Evolutionary conservation across 305 asterid genomes (phyloP), one percentile per base, ranked within the genome.

Genomic region (Solanum aculeatissimum): DNA sequence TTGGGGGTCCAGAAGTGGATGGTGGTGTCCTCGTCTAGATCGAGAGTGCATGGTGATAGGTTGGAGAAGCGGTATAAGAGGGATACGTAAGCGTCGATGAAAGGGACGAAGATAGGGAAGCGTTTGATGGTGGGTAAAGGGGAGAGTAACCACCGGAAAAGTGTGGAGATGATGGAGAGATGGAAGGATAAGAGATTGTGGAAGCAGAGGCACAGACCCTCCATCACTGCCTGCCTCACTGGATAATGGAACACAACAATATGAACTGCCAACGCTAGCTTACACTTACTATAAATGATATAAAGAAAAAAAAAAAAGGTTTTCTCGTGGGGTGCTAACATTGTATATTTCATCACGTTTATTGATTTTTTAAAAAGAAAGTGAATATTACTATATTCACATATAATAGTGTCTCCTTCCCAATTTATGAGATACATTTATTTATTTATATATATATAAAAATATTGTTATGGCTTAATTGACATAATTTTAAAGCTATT

Each of bases 1-100:
- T 83, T 87, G 32, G 94, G 94, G 0, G 87, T 89, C 94, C 95
- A 90, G 89, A 94, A 90, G 57, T 92, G 92, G 88, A 94, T 81
- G 91, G 93, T 88, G 86, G 97, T 92, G 43, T 86, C 90, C 38
- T 91, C 91, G 86, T 94, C 95, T 53, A 92, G 70, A 84, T 89
- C 90, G 84, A 92, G 83, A 57, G 89, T 82, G 89, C 91, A 87
- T 54, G 91, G 89, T n/a, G 89, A 88, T 66, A 94, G 91, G 29
- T 88, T 87, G 90, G 93, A 90, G 88, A 72, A 75, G 87, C 87
- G 86, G 91, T 89, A 92, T 87, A 91, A 94, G 45, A 92, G 58
- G 88, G 93, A 88, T 6, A 94, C 47, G 89, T 89, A 83, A 27
- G 87, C 83, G 18, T 92, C 97, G 27, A 90, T 15, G 82, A 88